Evolutionary conservation across 495 filamentous ascomycete species (phyloP), one percentile per base, ranked within the genome.

Genomic region (Aspergillus homomorphus): DNA sequence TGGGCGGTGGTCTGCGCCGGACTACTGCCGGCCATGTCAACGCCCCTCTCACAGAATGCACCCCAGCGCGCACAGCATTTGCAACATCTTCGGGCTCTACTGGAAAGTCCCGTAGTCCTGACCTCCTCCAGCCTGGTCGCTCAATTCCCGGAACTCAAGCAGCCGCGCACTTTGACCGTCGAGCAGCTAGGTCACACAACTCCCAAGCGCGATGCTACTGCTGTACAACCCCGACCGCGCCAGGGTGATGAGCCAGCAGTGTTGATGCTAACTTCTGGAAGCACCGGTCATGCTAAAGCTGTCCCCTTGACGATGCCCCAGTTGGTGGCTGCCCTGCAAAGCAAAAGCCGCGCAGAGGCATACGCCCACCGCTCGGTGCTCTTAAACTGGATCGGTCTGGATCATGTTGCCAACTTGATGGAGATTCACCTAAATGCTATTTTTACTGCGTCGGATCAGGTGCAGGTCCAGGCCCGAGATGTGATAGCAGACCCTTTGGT

Each of bases 211-310:
- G 3, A 45, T 18, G 10, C 55, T 48, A 30, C 41, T 4, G 15
- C 46, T 28, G 8, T 16, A 18, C 22, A 57, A 62, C 50, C 54
- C 45, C 9, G 67, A 6, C 33, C 33, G 33, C 33, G 33, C 12
- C 33, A 38, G 33, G 33, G 33, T 2, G 10, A 5, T 5, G 33
- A 7, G 33, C 10, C 33, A 14, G 33, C 70, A 0, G 70, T 72
- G 8, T 61, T 84, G 5, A 80, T 84, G 80, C 65, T 87, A 3
- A 87, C 83, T 5, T 85, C 81, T 1, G 84, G 84, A 1, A 81
- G 74, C 58, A 83, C 76, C 14, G 81, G 82, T 3, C 70, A 77
- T 42, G 63, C 80, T 3, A 86, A 87, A 63, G 82, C 80, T 1
- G 84, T 85, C 0, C 48, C 20, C 1, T 63, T 84, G 4, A 71